These are phyloP conservation scores for Chloromonas sp. DNA, from an alignment of 163 green algal genomes.

Conservation along the genomic window DNA sequence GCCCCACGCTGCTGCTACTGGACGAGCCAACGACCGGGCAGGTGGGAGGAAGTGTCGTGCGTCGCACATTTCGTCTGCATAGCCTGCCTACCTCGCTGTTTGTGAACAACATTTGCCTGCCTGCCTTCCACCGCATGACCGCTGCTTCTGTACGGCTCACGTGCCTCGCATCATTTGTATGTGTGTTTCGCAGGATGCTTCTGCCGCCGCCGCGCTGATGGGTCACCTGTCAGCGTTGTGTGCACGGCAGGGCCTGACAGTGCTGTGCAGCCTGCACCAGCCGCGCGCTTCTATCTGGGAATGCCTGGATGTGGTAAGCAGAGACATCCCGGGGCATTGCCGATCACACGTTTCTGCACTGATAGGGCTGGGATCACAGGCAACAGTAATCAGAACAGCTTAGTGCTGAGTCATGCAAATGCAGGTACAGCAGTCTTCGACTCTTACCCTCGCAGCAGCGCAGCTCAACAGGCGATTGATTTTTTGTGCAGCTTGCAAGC, in stretches of 20 bases:
- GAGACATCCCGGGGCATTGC: neutral
- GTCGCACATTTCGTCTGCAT: neutral
- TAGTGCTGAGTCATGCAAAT: too few species aligned
- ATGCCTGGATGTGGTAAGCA: conserved; percentile 12
- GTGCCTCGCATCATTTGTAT: too few species aligned
- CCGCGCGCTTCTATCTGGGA: conserved; percentile 54
- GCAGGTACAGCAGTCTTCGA: too few species aligned
- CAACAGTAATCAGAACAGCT: too few species aligned
- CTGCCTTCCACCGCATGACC: conserved; percentile 24
- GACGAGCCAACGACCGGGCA: conserved; percentile 26
- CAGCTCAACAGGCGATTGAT: too few species aligned
- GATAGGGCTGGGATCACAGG: too few species aligned
- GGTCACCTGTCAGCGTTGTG: conserved; percentile 48
- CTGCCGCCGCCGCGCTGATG: conserved; percentile 47
- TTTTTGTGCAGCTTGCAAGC: too few species aligned
- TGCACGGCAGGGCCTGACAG: conserved; percentile 60
- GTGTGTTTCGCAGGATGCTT: conserved; percentile 25
- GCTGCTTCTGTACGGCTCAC: conserved; percentile 28
- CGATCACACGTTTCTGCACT: too few species aligned
- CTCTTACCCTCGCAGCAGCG: too few species aligned
- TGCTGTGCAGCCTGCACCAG: conserved; percentile 61
- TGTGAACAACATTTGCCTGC: neutral
- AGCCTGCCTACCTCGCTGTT: neutral
- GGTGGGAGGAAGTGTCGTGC: too few species aligned
- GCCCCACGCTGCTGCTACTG: conserved; percentile 7